phyloP scores from a whole-genome alignment of 805 yeast species.

The Candida patagonica region DNA sequence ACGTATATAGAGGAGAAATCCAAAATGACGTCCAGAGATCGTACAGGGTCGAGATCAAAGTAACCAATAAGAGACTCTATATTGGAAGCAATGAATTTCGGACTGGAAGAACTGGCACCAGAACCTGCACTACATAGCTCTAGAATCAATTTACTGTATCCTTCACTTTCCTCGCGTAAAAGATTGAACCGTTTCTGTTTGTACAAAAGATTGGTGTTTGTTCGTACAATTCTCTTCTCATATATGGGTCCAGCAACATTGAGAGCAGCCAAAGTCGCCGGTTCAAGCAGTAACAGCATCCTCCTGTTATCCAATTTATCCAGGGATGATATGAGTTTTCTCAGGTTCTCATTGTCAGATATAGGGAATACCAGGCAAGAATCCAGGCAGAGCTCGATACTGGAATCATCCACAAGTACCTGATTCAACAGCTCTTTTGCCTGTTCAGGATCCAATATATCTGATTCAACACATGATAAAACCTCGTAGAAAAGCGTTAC shows the following conservation, averaged over 20 bases:
- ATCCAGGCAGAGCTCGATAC: slow-evolving; percentile 11
- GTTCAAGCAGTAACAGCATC: slow-evolving; percentile 20
- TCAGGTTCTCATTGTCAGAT: slow-evolving; percentile 4
- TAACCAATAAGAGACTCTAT: slow-evolving; percentile 60
- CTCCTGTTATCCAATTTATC: neutral
- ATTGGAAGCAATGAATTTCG: slow-evolving; percentile 34
- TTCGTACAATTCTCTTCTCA: slow-evolving; percentile 31
- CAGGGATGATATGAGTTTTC: slow-evolving; percentile 14
- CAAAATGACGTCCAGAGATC: slow-evolving; percentile 56
- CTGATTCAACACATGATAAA: slow-evolving; percentile 7
- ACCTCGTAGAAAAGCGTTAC: slow-evolving; percentile 13
- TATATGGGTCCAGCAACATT: slow-evolving; percentile 26
- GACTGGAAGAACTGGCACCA: slow-evolving; percentile 22
- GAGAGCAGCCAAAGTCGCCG: slow-evolving; percentile 14
- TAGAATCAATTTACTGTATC: slow-evolving; percentile 55
- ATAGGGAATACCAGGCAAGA: slow-evolving; percentile 12
- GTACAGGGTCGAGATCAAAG: slow-evolving; percentile 62
- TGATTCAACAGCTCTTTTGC: slow-evolving; percentile 5
- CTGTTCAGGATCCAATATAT: slow-evolving; percentile 5
- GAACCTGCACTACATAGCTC: slow-evolving; percentile 35
- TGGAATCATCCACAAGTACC: slow-evolving; percentile 3
- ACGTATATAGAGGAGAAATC: slow-evolving; percentile 41
- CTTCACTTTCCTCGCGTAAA: slow-evolving; percentile 67
- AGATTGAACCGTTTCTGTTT: slow-evolving; percentile 52
- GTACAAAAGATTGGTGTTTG: slow-evolving; percentile 38